Evolutionary conservation across 2,329 filamentous ascomycete genomes (phyloP).

Genomic region (Xylariaceae sp.): DNA sequence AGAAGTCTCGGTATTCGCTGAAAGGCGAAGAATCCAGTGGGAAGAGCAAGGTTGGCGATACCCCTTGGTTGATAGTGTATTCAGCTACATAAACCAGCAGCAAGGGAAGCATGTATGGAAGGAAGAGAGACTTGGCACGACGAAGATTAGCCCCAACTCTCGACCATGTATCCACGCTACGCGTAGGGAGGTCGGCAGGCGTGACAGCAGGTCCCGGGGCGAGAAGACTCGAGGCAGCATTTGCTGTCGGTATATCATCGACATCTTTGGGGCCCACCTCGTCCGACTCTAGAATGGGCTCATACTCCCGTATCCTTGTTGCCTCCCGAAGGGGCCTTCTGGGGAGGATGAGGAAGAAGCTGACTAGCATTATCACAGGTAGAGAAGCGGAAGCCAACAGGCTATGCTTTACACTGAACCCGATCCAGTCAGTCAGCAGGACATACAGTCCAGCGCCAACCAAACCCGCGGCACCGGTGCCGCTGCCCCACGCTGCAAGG

Average conservation of each 20-base stretch:
- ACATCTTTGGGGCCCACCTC: constrained; percentile 47
- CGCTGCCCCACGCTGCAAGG: constrained; percentile 89
- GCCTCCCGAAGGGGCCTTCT: constrained; percentile 64
- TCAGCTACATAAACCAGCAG: constrained; percentile 93
- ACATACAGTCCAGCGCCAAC: constrained; percentile 89
- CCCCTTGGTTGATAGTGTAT: constrained; percentile 97
- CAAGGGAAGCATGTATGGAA: constrained; percentile 86
- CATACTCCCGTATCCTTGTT: constrained; percentile 56
- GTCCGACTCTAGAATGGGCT: constrained; percentile 54
- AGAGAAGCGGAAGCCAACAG: constrained; percentile 79
- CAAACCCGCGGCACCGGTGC: constrained; percentile 87
- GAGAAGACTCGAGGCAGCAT: constrained; percentile 57
- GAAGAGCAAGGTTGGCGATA: constrained; percentile 88
- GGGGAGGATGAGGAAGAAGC: constrained; percentile 85
- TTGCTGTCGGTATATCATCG: constrained; percentile 44
- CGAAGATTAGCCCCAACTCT: constrained; percentile 59
- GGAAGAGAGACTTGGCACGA: constrained; percentile 73
- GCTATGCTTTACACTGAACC: constrained; percentile 74
- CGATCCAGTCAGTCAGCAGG: constrained; percentile 79
- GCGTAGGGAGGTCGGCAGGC: constrained; percentile 48
- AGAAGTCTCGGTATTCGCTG: constrained; percentile 81
- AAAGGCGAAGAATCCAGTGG: constrained; percentile 80
- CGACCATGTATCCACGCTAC: constrained; percentile 39
- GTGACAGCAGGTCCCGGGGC: constrained; percentile 49
- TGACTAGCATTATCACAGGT: constrained; percentile 80